These are phyloP conservation scores for Rauvolfia tetraphylla DNA, from an alignment of 257 asterid genomes.

Conservation along the genomic window DNA sequence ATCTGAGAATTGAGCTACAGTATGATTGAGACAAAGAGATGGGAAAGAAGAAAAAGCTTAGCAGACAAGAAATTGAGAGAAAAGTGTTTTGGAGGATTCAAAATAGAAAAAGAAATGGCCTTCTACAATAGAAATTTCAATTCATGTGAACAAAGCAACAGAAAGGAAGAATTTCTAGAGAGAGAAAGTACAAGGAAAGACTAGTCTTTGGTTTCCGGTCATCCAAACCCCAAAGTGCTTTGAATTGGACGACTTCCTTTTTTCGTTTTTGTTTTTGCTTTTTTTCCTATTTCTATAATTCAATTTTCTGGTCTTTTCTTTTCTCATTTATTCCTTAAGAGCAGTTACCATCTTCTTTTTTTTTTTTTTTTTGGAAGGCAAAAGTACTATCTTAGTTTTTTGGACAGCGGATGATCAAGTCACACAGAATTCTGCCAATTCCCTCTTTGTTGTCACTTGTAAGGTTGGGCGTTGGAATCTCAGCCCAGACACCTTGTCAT, in stretches of 20 bases:
- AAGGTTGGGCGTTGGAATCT: too few species aligned
- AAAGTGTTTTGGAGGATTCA: conserved; percentile 13
- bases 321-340: not conserved
- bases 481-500: too few species aligned
- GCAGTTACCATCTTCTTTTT: too few species aligned
- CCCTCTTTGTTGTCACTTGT: too few species aligned
- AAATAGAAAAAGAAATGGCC: not conserved
- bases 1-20: conserved; percentile 11
- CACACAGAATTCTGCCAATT: too few species aligned
- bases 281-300: too few species aligned
- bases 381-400: too few species aligned
- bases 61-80: conserved; percentile 14
- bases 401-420: too few species aligned
- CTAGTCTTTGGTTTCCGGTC: not conserved
- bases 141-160: conserved; percentile 12
- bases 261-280: not conserved
- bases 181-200: not conserved
- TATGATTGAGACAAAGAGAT: not conserved
- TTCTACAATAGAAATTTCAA: not conserved
- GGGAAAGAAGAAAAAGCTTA: conserved; percentile 7
- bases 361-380: too few species aligned
- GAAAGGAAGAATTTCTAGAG: conserved; percentile 11
- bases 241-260: not conserved
- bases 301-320: not conserved
- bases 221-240: conserved; percentile 5